Evolutionary conservation across 495 filamentous ascomycete genomes (phyloP).

Genomic region (Cercophora sp.): DNA sequence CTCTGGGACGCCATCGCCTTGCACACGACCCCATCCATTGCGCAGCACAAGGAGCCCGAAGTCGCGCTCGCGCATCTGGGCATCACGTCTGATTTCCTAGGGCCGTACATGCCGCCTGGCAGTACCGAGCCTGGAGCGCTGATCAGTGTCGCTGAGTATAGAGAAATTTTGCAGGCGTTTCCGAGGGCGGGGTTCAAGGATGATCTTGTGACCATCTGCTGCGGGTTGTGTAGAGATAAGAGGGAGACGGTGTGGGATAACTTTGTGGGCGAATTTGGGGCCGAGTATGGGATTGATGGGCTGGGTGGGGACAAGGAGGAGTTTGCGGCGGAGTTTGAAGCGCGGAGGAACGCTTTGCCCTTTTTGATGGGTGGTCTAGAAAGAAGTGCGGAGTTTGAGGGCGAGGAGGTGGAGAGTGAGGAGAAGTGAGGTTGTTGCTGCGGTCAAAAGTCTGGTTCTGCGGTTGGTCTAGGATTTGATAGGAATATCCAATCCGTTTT

Average conservation of each 20-base stretch:
- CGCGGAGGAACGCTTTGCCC: background rate
- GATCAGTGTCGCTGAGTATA: background rate
- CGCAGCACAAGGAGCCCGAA: background rate
- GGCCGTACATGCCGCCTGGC: background rate
- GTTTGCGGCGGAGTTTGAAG: background rate
- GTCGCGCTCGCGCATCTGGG: background rate
- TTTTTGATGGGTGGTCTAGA: background rate
- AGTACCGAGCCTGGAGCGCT: background rate
- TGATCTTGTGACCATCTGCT: background rate
- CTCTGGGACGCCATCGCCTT: slow-evolving; percentile 1
- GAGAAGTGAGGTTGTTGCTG: background rate
- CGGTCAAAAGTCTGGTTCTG: no score
- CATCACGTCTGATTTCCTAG: background rate
- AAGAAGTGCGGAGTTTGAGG: background rate
- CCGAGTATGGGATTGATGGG: background rate
- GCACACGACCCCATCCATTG: background rate
- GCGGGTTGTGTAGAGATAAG: background rate
- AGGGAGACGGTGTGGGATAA: background rate
- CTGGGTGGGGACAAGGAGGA: background rate
- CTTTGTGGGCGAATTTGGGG: slow-evolving; percentile 4
- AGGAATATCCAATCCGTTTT: no score
- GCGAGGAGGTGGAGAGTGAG: no score
- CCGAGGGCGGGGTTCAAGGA: background rate
- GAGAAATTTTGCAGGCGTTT: background rate
- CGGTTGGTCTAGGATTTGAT: no score